Evolutionary conservation across 768 basidiomycete species (phyloP), one percentile per base, ranked within the genome.

Genomic region (Boletus sp.): DNA sequence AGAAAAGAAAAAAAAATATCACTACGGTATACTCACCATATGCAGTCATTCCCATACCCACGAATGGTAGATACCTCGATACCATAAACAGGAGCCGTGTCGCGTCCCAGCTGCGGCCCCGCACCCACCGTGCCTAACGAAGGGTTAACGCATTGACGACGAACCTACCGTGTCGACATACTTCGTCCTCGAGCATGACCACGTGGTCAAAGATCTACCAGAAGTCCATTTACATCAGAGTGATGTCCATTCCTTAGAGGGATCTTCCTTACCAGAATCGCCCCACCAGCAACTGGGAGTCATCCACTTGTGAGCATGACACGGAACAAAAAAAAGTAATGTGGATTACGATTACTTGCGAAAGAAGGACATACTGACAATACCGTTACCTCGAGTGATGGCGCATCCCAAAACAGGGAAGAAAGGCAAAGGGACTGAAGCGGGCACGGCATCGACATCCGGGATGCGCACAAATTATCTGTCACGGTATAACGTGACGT

Each of bases 11-110:
- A n/a, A n/a, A n/a, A 7, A 15, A 19, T 5, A 14, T 19, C 14
- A 13, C 15, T 10, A 27, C 8, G 17, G 6, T 17, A 32, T 15
- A 17, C n/a, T n/a, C 35, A 64, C 64, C 41, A 42, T 61, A 58
- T 33, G 35, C 48, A 27, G 56, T 52, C 43, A 67, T 27, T 5
- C 15, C 56, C 32, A 19, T 10, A 4, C 58, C 62, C 7, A 39
- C 33, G 27, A 61, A 64, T 4, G 64, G 62, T 10, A 67, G 27
- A 49, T 67, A 65, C 29, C 62, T 64, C 6, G 64, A 66, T 17
- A 47, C 19, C 11, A 34, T 54, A 23, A 67, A 65, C 27, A 61
- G 8, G 32, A 50, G 15, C 25, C 61, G 58, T 1, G 58, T 61
- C 13, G 5, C 25, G 25, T 55, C 53, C 62, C 64, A 65, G 23